Evolutionary conservation across 2,329 filamentous ascomycete species (phyloP).

Genomic region (Xylariaceae sp.): DNA sequence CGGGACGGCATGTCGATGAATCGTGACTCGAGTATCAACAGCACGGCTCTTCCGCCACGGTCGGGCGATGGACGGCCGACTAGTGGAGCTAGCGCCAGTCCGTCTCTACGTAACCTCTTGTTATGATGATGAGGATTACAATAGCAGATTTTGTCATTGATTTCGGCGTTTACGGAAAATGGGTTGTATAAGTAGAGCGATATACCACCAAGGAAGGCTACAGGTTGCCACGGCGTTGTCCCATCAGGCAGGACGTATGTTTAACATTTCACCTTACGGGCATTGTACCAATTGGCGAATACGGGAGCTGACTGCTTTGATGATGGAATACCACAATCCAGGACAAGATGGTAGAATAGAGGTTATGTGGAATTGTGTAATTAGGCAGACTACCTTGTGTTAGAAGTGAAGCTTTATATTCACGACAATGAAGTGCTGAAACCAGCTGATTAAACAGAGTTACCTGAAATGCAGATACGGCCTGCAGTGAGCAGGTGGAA

Average conservation of each 20-base stretch:
- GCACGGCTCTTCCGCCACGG: conserved; percentile 28
- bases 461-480: too few relatives aligned
- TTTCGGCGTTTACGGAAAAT: conserved; percentile 26
- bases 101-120: conserved; percentile 70
- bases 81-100: conserved; percentile 69
- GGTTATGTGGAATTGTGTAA: too few relatives aligned
- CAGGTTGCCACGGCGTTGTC: conserved; percentile 15
- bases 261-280: conserved; percentile 12
- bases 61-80: conserved; percentile 26
- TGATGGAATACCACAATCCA: conserved; percentile 9
- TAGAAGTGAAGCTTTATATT: too few relatives aligned
- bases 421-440: not conserved
- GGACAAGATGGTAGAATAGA: too few relatives aligned
- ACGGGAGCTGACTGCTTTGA: conserved; percentile 3
- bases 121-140: conserved; percentile 40
- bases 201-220: conserved; percentile 26
- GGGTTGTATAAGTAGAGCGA: conserved; percentile 30
- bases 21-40: conserved; percentile 29
- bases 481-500: too few relatives aligned
- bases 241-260: conserved; percentile 3
- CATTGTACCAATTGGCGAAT: conserved; percentile 22
- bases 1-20: conserved; percentile 36
- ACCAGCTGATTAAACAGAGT: too few relatives aligned
- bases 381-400: too few relatives aligned
- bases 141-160: conserved; percentile 7